A percentile compares a stretch with the other conserved stretches of the same genome.
phyloP scores from a whole-genome alignment of 345 rosid species.

The Moricandia arvensis region DNA sequence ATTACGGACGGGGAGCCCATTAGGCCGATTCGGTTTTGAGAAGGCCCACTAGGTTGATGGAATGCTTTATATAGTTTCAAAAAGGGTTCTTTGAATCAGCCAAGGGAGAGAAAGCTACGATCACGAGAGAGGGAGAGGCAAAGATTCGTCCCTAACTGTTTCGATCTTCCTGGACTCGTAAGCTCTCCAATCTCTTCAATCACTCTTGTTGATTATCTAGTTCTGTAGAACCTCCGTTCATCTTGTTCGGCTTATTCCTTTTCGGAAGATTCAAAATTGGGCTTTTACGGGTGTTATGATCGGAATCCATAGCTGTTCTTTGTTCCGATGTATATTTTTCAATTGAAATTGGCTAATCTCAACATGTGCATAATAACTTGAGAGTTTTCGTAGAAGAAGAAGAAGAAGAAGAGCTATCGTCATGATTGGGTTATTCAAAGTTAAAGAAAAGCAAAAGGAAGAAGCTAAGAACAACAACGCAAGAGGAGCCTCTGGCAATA shows the following conservation, averaged over 20 bases:
- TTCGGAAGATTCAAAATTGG: not conserved
- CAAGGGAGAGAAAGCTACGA: not conserved
- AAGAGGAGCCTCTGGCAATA: not conserved
- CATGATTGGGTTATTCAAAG: constrained; percentile 74
- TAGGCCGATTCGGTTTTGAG: no score
- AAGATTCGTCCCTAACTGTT: not conserved
- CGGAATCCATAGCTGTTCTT: not conserved
- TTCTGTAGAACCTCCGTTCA: not conserved
- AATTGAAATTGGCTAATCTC: not conserved
- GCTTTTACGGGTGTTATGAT: not conserved
- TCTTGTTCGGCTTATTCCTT: not conserved
- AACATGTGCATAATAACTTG: no score
- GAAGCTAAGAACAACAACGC: constrained; percentile 47
- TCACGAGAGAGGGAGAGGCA: not conserved
- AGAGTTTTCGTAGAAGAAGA: not conserved
- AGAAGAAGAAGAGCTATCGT: no score
- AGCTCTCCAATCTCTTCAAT: not conserved
- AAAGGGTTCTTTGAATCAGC: not conserved
- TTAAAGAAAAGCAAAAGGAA: constrained; percentile 44
- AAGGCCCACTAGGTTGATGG: not conserved
- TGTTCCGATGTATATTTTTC: no score
- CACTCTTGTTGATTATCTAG: not conserved
- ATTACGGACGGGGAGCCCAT: no score
- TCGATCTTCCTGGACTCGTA: not conserved
- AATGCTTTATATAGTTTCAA: not conserved